Base-by-base conservation (phyloP, 441 rosid species). In the Croton setiger region DNA sequence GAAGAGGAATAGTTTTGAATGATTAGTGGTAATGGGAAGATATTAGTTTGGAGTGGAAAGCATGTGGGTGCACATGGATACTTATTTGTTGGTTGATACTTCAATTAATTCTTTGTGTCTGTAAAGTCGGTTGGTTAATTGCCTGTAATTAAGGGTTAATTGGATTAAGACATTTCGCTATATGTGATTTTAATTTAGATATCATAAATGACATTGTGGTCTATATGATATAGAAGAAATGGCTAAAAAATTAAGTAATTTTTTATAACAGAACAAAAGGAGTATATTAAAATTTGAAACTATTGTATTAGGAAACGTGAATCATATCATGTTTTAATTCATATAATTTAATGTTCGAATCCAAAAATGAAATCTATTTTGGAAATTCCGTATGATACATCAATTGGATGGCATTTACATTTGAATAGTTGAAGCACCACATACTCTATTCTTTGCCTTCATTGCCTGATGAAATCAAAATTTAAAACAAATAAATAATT, bases 21-120 rank as follows among this genome's bases (percentile, higher is more conserved):
- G 52, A 55, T 67, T 53, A 56, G 57, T 35, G 45, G 45, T 44
- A 39, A 15, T 23, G 0, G 1, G 7, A 39, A 55, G 39, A 23
- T 20, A 15, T 15, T 20, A 56, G 54, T n/a, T n/a, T n/a, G n/a
- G 31, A 56, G 15, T 15, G 64, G 23, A 54, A 17, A 68, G 62
- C 71, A 68, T 68, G 64, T 58, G 64, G n/a, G 58, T 10, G 55
- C 71, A 58, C 71, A 68, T 68, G 71, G 71, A 55, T 10, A 58
- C 20, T 36, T 31, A 35, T n/a, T n/a, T n/a, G 41, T 54, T 8
- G 18, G 3, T 43, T 55, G 36, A n/a, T 52, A 10, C 14, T 18
- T 53, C 21, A 78, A 7, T 53, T 17, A 49, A 18, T 14, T 15
- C 1, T 14, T 48, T 49, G 4, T 5, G 17, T n/a, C n/a, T 49